Conservation (phyloP, 306 rosid species). For the Luffa acutangula region DNA sequence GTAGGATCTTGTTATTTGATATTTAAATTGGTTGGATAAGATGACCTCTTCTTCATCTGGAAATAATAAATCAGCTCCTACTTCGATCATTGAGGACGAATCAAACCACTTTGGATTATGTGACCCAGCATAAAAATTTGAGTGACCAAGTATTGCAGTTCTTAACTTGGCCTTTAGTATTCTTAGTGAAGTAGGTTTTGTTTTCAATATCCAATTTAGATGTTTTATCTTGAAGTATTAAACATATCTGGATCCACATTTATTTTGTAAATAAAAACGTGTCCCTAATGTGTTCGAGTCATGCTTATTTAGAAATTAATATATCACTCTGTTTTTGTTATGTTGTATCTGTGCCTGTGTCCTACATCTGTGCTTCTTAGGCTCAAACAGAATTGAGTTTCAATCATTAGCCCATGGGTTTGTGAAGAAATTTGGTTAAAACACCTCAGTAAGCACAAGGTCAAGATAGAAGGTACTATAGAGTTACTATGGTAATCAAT, state of each 20-base stretch:
- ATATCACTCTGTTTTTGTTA: neutral
- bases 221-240: neutral
- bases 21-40: neutral
- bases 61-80: neutral
- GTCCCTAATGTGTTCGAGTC: neutral
- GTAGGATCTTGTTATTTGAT: neutral
- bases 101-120: neutral
- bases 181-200: neutral
- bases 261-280: neutral
- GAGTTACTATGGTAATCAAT: too few species aligned
- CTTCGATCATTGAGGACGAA: neutral
- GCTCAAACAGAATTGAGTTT: too few species aligned
- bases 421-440: too few species aligned
- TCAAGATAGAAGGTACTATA: too few species aligned
- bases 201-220: neutral
- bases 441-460: too few species aligned
- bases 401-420: too few species aligned
- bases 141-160: neutral
- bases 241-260: neutral
- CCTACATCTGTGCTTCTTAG: too few species aligned
- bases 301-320: neutral
- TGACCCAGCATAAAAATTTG: neutral
- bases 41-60: neutral
- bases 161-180: neutral
- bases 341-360: neutral